Conservation (phyloP, 2,329 filamentous ascomycete species). For the Akanthomyces uredinophilus region DNA sequence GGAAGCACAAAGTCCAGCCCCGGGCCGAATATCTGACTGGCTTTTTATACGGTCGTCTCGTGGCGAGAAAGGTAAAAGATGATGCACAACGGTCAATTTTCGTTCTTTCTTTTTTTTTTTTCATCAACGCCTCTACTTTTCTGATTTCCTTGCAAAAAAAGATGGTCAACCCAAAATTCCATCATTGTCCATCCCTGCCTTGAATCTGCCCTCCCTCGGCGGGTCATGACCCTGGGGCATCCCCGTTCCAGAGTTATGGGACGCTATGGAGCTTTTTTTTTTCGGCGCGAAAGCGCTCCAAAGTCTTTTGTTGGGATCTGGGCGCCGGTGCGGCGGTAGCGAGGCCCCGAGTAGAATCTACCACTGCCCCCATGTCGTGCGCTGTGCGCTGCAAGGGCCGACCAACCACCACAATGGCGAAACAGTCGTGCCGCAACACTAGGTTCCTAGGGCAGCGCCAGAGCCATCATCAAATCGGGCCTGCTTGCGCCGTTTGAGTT, state of each 20-base stretch:
- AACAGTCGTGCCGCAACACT: not conserved
- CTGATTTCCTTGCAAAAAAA: too few species aligned
- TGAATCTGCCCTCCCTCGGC: not conserved
- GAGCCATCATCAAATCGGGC: not conserved
- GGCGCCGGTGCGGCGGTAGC: too few species aligned
- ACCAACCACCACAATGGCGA: not conserved
- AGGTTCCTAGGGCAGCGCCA: not conserved
- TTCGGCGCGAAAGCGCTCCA: not conserved
- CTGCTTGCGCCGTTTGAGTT: not conserved
- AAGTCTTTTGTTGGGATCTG: too few species aligned
- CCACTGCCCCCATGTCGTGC: not conserved
- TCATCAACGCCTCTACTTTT: not conserved
- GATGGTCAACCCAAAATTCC: too few species aligned
- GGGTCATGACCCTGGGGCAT: not conserved
- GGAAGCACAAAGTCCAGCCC: not conserved
- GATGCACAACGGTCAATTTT: too few species aligned
- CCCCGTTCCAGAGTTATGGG: constrained; percentile 13
- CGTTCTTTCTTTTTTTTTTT: not conserved
- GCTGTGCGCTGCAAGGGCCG: not conserved
- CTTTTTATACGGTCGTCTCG: not conserved
- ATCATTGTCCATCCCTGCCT: not conserved
- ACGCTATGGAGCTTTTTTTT: not conserved
- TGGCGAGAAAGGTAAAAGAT: not conserved
- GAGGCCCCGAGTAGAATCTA: too few species aligned
- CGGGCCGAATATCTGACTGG: constrained; percentile 1